These are phyloP conservation scores for Saururus chinensis DNA, from an alignment of 164 flowering plant species.

Conservation along the genomic window DNA sequence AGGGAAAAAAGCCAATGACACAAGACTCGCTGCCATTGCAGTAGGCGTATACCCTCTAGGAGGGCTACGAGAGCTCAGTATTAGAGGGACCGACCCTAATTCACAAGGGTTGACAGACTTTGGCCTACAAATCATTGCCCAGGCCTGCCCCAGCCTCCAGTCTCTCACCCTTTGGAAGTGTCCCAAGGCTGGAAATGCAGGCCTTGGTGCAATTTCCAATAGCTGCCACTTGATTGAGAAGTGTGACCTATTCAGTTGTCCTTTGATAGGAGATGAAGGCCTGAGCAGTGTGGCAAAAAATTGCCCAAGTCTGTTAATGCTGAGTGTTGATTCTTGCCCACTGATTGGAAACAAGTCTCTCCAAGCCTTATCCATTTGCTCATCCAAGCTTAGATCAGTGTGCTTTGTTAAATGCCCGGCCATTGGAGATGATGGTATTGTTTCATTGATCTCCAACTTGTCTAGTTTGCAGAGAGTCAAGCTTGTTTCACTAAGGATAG, in stretches of 20 bases:
- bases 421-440: slow-evolving; percentile 19
- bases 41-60: slow-evolving; percentile 21
- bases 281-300: slow-evolving; percentile 20
- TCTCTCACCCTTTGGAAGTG: slow-evolving; percentile 25
- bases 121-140: slow-evolving; percentile 28
- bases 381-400: slow-evolving; percentile 19
- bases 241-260: slow-evolving; percentile 23
- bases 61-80: slow-evolving; percentile 22
- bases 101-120: slow-evolving; percentile 22
- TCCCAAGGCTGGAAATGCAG: slow-evolving; percentile 19
- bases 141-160: slow-evolving; percentile 23
- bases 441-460: slow-evolving; percentile 4
- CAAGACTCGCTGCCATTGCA: slow-evolving; percentile 30
- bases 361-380: slow-evolving; percentile 15
- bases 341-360: slow-evolving; percentile 22
- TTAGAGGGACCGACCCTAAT: slow-evolving; percentile 17
- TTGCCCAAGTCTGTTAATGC: slow-evolving; percentile 17
- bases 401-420: slow-evolving; percentile 20
- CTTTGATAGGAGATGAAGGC: slow-evolving; percentile 15
- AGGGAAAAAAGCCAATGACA: slow-evolving; percentile 30
- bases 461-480: slow-evolving; percentile 7
- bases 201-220: slow-evolving; percentile 21
- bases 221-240: slow-evolving; percentile 24
- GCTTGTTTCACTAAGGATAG: not conserved
- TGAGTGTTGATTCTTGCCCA: slow-evolving; percentile 27